These are phyloP conservation scores for Exutisphaerella laricina DNA, from an alignment of 2,329 filamentous ascomycete species.

Conservation along the genomic window DNA sequence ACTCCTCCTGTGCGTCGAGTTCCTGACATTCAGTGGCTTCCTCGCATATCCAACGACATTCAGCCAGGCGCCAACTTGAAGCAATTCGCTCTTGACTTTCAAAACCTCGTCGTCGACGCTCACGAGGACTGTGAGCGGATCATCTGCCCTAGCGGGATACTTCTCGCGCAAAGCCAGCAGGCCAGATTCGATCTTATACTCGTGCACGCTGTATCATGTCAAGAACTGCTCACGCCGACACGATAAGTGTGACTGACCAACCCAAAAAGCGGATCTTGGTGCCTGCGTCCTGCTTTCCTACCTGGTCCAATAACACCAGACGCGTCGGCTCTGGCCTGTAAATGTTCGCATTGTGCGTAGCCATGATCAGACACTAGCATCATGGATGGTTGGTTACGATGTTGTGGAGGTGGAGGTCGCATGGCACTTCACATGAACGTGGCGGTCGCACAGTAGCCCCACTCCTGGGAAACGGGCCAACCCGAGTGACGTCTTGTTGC, in stretches of 20 bases:
- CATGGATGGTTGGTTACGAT: too few species aligned
- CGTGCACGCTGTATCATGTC: slow-evolving; percentile 48
- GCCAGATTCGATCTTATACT: slow-evolving; percentile 54
- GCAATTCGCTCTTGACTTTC: slow-evolving; percentile 56
- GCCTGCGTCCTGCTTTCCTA: slow-evolving; percentile 39
- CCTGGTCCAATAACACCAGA: slow-evolving; percentile 45
- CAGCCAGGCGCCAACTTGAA: slow-evolving; percentile 75
- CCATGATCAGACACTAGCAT: slow-evolving; percentile 7
- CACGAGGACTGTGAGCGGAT: slow-evolving; percentile 50
- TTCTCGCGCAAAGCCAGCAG: slow-evolving; percentile 64
- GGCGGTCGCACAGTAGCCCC: too few species aligned
- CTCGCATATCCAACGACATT: slow-evolving; percentile 74
- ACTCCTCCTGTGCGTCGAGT: neutral
- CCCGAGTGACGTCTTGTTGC: too few species aligned
- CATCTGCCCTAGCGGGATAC: slow-evolving; percentile 45
- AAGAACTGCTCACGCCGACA: neutral
- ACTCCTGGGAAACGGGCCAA: too few species aligned
- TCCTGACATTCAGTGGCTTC: slow-evolving; percentile 2
- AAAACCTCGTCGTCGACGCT: slow-evolving; percentile 68
- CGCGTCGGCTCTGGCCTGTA: slow-evolving; percentile 50
- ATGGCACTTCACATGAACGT: slow-evolving; percentile 5
- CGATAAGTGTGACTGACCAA: slow-evolving; percentile 57
- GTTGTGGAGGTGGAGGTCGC: neutral
- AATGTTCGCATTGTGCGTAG: slow-evolving; percentile 8
- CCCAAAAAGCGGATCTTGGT: slow-evolving; percentile 89